Evolutionary conservation across 1,284 basidiomycete genomes (phyloP).

Genomic region (Irpex rosettiformis): DNA sequence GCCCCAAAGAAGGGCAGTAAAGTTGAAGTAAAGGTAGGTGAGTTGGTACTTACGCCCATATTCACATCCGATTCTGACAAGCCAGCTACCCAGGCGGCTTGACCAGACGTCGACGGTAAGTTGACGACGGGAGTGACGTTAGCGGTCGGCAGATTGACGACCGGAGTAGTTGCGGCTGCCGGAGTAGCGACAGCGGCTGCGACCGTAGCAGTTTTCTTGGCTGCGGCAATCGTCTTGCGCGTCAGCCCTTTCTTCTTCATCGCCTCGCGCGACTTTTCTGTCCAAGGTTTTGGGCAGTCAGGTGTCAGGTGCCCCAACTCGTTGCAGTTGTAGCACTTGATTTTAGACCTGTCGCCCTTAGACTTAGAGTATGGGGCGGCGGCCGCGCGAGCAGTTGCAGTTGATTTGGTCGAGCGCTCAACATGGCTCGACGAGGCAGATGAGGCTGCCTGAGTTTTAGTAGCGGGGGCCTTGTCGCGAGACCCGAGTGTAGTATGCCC

Average conservation of each 20-base stretch:
- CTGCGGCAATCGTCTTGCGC: neutral
- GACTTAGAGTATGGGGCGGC: neutral
- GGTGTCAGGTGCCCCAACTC: neutral
- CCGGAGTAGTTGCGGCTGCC: neutral
- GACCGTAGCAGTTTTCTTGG: neutral
- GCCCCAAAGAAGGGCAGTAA: neutral
- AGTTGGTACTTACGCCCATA: neutral
- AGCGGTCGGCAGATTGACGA: neutral
- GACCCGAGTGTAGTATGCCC: no score
- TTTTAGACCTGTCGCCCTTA: neutral
- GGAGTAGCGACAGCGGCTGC: neutral
- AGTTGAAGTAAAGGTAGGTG: neutral
- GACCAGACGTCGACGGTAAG: neutral
- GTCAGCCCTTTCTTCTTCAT: neutral
- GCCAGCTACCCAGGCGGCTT: neutral
- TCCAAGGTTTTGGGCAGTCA: neutral
- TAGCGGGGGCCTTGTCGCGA: neutral
- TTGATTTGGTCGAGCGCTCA: neutral
- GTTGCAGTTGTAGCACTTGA: no score
- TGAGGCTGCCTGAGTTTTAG: neutral
- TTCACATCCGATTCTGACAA: neutral
- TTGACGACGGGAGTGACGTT: neutral
- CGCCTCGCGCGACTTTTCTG: neutral
- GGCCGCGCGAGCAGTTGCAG: neutral
- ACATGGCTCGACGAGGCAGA: neutral